Conservation (phyloP, 805 yeast genomes). For the Myxozyma kluyveri region DNA sequence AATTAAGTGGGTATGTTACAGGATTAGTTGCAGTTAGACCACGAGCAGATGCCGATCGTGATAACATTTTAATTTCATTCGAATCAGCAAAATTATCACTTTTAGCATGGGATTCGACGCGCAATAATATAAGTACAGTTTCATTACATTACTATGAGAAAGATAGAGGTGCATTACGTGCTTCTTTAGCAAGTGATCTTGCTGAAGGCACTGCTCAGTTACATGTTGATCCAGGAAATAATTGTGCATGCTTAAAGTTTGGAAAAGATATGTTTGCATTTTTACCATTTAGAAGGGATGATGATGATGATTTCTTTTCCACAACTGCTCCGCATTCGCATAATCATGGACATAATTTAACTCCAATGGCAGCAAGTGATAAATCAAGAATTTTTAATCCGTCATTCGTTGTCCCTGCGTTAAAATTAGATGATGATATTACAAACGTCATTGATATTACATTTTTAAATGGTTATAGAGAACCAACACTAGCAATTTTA, state of each 20-base stretch:
- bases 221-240: conserved; percentile 59
- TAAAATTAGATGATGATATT: conserved; percentile 55
- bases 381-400: conserved; percentile 43
- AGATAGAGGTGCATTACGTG: conserved; percentile 40
- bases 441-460: conserved; percentile 65
- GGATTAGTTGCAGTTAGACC: conserved; percentile 46
- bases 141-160: conserved; percentile 87
- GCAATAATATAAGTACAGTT: conserved; percentile 60
- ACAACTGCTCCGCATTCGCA: too few relatives aligned
- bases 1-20: conserved; percentile 66
- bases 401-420: conserved; percentile 57
- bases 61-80: conserved; percentile 64
- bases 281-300: conserved; percentile 56
- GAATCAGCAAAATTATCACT: conserved; percentile 75
- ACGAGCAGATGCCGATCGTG: conserved; percentile 39
- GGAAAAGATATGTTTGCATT: conserved; percentile 64
- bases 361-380: not conserved
- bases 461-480: conserved; percentile 70
- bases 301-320: conserved; percentile 34
- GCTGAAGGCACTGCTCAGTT: conserved; percentile 45
- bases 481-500: conserved; percentile 75
- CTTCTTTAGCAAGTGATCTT: conserved; percentile 8
- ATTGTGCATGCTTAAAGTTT: conserved; percentile 51
- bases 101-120: conserved; percentile 61
- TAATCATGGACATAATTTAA: conserved; percentile 13